Evolutionary conservation across 2,329 filamentous ascomycete genomes (phyloP).

Genomic region (Gyromitra esculenta): DNA sequence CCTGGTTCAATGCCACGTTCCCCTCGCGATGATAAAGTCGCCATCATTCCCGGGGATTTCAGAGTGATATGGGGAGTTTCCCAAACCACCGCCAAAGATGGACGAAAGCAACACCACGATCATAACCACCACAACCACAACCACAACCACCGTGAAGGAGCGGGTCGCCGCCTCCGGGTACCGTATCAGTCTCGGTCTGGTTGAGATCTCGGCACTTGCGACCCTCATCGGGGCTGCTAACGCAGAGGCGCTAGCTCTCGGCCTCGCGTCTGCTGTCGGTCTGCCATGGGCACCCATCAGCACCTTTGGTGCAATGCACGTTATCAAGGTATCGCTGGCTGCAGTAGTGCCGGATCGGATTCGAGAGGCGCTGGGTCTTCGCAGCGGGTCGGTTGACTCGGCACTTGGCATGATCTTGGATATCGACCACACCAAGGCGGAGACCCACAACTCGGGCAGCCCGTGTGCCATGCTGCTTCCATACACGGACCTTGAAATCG

Average conservation of each 20-base stretch:
- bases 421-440: background rate
- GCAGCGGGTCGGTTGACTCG: conserved; percentile 2
- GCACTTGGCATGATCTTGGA: conserved; percentile 1
- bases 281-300: conserved; percentile 28
- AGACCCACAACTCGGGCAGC: background rate
- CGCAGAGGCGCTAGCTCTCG: conserved; percentile 22
- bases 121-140: background rate
- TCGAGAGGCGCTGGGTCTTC: conserved; percentile 6
- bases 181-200: conserved; percentile 12
- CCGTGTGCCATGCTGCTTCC: background rate
- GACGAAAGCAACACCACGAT: background rate
- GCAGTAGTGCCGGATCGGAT: conserved; percentile 10
- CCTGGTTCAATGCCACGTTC: too few species aligned
- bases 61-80: background rate
- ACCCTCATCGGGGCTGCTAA: conserved; percentile 20
- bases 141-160: background rate
- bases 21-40: too few species aligned
- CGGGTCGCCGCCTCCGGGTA: background rate
- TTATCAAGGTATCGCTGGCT: conserved; percentile 16
- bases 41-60: too few species aligned
- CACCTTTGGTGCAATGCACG: conserved; percentile 20
- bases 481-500: background rate
- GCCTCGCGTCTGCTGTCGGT: background rate
- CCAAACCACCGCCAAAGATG: background rate
- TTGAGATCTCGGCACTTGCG: conserved; percentile 24